Base-by-base conservation (phyloP, 2,329 filamentous ascomycete species). In the Cladophialophora psammophila region DNA sequence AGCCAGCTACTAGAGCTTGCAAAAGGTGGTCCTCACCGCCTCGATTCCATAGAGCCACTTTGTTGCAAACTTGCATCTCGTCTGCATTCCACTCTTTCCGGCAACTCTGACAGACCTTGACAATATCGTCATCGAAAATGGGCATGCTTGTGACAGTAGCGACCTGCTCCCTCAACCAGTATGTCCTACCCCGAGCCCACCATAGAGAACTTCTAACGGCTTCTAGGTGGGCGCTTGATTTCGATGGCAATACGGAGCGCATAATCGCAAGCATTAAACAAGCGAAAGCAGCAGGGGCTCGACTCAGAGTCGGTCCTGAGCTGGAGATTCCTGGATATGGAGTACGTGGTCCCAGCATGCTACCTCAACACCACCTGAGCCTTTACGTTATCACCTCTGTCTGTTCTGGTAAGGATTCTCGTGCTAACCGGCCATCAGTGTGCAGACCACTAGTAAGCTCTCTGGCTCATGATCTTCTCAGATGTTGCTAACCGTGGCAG, bases 101-200 rank as follows among this genome's bases (percentile, higher is more conserved):
- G 15, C 20, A 13, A 12, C 45, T 50, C 20, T 8, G 45, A 13
- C 2, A 50, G 45, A 26, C 8, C 20, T 18, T 6, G 26, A 10
- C 18, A 3, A 10, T 50, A 26, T 12, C 45, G 45, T 12, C 3
- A 8, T 50, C 45, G 18, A 50, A 26, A 13, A 50, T 50, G 45
- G 45, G 45, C 45, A 50, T 26, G 45, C 45, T 50, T 26, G 45
- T 50, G 18, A 50, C 45, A 26, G 45, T 50, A 50, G 45, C 45
- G 12, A 50, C 45, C 13, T 50, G 45, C 45, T 50, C 45, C 9
- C 45, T 50, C 20, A 50, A 50, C 45, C 45, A 50, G 45, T 50
- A 26, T 26, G 20, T 31, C 10, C 9, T 13, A 31, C 45, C 45
- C 5, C 18, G 3, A 50, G 45, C 9, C 18, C 10, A 12, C n/a